Conservation (phyloP, 75 land plant species). For the Sequoiadendron giganteum region DNA sequence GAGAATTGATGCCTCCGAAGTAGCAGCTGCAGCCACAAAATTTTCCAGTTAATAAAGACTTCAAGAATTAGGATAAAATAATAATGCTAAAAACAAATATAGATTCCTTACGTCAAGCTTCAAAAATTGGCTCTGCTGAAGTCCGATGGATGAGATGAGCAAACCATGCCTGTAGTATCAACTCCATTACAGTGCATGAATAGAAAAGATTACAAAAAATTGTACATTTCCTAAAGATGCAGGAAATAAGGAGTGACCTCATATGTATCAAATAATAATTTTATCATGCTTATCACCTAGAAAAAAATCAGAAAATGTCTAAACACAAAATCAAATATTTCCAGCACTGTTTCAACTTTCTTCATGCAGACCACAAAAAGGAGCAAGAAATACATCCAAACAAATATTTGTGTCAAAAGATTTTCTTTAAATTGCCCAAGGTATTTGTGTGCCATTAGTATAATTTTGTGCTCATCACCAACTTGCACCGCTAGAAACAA, state of each 20-base stretch:
- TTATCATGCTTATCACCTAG: not conserved
- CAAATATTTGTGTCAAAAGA: not conserved
- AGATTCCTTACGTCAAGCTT: not conserved
- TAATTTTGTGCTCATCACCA: not conserved
- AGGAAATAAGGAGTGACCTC: not conserved
- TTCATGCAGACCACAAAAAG: not conserved
- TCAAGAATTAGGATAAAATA: not conserved
- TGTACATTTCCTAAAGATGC: not conserved
- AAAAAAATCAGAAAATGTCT: not conserved
- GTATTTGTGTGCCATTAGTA: not conserved
- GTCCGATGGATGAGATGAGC: not conserved
- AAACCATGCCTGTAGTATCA: not conserved
- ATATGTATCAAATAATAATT: not conserved
- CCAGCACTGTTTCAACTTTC: not conserved
- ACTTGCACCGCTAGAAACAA: too few species aligned
- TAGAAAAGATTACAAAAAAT: not conserved
- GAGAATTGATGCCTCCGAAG: not conserved
- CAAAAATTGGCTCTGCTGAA: not conserved
- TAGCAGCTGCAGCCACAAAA: not conserved
- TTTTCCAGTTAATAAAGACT: not conserved
- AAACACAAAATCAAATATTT: not conserved
- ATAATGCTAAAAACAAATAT: not conserved
- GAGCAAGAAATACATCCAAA: not conserved
- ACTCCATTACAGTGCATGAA: not conserved
- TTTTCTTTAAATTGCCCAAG: not conserved